Evolutionary conservation across 805 yeast genomes (phyloP).

Genomic region (Suhomyces sp.): DNA sequence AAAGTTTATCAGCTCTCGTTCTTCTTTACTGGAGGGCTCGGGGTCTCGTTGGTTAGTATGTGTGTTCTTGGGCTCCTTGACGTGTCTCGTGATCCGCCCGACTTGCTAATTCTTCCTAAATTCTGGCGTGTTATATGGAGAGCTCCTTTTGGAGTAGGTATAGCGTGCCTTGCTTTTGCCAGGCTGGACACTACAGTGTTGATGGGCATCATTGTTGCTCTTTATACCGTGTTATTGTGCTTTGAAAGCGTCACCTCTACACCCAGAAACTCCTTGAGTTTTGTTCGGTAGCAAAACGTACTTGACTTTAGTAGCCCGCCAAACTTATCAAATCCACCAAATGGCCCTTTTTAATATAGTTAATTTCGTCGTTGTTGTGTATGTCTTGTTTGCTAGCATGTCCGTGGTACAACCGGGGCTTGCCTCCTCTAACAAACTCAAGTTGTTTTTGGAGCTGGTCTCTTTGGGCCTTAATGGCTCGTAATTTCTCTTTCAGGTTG

Average conservation of each 20-base stretch:
- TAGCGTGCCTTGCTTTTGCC: constrained; percentile 44
- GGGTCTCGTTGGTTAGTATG: constrained; percentile 41
- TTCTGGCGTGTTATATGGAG: constrained; percentile 40
- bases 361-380: constrained; percentile 18
- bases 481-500: background rate
- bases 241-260: constrained; percentile 37
- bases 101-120: constrained; percentile 28
- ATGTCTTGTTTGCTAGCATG: constrained; percentile 10
- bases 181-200: constrained; percentile 37
- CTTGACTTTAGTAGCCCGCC: background rate
- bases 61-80: constrained; percentile 44
- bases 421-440: constrained; percentile 6
- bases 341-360: constrained; percentile 20
- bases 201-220: constrained; percentile 41
- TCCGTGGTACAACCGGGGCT: constrained; percentile 1
- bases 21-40: constrained; percentile 53
- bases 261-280: constrained; percentile 12
- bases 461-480: constrained; percentile 1
- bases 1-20: constrained; percentile 42
- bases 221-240: constrained; percentile 30
- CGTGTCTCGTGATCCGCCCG: constrained; percentile 39
- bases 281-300: background rate
- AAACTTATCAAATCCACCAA: constrained; percentile 19
- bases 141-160: constrained; percentile 37
- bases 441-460: constrained; percentile 5